Evolutionary conservation across 2,329 filamentous ascomycete genomes (phyloP), one percentile per base, ranked within the genome.

Genomic region (Didymella keratinophila): DNA sequence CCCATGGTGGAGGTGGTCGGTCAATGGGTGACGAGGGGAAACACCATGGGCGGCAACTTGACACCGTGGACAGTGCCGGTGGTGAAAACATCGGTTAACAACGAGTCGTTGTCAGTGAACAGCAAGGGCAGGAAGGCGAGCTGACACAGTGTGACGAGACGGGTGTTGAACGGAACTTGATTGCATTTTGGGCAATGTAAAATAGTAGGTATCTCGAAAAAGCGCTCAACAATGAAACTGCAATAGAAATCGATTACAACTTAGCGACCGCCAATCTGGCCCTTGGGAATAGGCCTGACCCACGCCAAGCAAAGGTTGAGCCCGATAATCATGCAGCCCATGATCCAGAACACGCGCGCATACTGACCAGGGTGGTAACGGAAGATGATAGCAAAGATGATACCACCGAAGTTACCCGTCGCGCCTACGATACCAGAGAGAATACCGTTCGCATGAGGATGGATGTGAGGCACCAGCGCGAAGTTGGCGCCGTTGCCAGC

Each of bases 401-500:
- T 87, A 12, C 93, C 93, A 4, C 93, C 93, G 10, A 97, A 76
- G 70, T 97, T 97, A 1, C 93, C 93, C 9, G 85, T 82, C 0
- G 90, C 92, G 10, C 93, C 93, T 0, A 92, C 89, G 34, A 91
- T 80, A 12, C 93, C 93, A 1, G 89, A 91, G 7, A 97, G 84
- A 55, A 87, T 82, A 76, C 92, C 93, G 76, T 96, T 97, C 60
- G 92, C 91, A 60, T 84, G 84, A 1, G 92, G 91, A 76, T 93
- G 90, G 1, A 96, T 89, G 72, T 97, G 93, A 3, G 93, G 92
- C 23, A 97, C 89, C 6, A 97, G 83, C 0, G 91, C 87, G 76
- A 95, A 97, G 78, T 91, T 95, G 39, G 91, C 88, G 0, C 93
- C 93, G 72, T 97, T 97, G 41, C 88, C 88, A 2, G 90, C 91